Evolutionary conservation across 1,284 basidiomycete genomes (phyloP).

Genomic region (Irpex sp.): DNA sequence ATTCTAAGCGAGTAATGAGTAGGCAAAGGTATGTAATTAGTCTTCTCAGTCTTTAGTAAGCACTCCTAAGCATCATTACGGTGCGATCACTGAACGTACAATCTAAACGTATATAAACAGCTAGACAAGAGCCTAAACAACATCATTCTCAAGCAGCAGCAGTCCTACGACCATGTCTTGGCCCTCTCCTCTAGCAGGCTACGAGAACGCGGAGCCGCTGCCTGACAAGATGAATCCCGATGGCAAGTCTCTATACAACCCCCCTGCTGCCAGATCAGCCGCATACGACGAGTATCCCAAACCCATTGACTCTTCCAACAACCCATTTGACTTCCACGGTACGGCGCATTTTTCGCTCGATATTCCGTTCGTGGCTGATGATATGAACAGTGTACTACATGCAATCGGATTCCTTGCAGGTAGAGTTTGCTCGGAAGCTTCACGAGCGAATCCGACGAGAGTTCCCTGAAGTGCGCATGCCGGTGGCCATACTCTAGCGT

Average conservation of each 20-base stretch:
- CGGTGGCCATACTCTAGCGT: neutral
- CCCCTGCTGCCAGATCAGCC: slow-evolving; percentile 38
- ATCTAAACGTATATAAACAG: neutral
- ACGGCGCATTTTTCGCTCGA: neutral
- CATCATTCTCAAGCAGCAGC: neutral
- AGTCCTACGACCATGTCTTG: slow-evolving; percentile 12
- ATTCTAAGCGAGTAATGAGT: too few relatives aligned
- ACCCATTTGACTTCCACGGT: slow-evolving; percentile 64
- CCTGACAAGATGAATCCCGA: slow-evolving; percentile 48
- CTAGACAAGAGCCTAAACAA: neutral
- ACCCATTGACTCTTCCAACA: slow-evolving; percentile 48
- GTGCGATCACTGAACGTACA: neutral
- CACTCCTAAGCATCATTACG: neutral
- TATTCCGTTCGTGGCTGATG: too few relatives aligned
- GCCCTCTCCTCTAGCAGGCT: slow-evolving; percentile 41
- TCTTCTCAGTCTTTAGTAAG: neutral
- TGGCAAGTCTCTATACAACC: slow-evolving; percentile 56
- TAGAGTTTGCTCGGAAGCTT: slow-evolving; percentile 51
- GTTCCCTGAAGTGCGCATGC: slow-evolving; percentile 64
- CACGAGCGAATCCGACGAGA: slow-evolving; percentile 65
- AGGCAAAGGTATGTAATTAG: too few relatives aligned
- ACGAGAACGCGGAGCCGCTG: slow-evolving; percentile 45
- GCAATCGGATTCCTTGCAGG: slow-evolving; percentile 40
- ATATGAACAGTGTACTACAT: slow-evolving; percentile 57
- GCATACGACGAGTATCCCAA: slow-evolving; percentile 52